phyloP scores from a whole-genome alignment of 768 basidiomycete species.

The Phylloporus sp. region DNA sequence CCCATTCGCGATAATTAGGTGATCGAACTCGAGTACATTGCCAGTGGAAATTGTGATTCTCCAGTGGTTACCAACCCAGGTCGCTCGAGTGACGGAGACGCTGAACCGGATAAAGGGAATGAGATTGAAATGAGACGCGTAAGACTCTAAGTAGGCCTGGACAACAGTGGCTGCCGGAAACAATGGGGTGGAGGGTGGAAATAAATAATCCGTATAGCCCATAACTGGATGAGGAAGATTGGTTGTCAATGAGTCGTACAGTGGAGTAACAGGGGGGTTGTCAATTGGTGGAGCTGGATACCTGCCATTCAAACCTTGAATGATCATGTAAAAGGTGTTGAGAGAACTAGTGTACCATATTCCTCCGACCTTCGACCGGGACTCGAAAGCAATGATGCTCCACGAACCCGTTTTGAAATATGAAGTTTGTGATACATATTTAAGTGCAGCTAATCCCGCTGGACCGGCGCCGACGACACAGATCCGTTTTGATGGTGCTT shows the following conservation, averaged over 20 bases:
- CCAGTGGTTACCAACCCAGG: slow-evolving; percentile 46
- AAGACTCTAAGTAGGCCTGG: slow-evolving; percentile 65
- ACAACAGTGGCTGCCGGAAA: slow-evolving; percentile 64
- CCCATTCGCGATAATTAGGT: slow-evolving; percentile 73
- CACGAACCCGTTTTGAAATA: slow-evolving; percentile 59
- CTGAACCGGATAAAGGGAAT: slow-evolving; percentile 57
- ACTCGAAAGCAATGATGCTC: slow-evolving; percentile 62
- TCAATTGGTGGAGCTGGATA: slow-evolving; percentile 48
- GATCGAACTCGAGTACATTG: slow-evolving; percentile 46
- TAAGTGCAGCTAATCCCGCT: slow-evolving; percentile 68
- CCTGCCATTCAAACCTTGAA: slow-evolving; percentile 37
- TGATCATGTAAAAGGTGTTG: not conserved
- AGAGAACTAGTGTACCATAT: slow-evolving; percentile 53
- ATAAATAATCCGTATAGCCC: slow-evolving; percentile 59
- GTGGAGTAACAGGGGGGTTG: slow-evolving; percentile 58
- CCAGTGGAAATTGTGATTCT: slow-evolving; percentile 40
- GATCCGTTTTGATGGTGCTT: slow-evolving; percentile 39
- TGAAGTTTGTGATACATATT: slow-evolving; percentile 55
- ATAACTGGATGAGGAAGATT: slow-evolving; percentile 79
- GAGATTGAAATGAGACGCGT: slow-evolving; percentile 60
- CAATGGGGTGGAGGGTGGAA: slow-evolving; percentile 68
- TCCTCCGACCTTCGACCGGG: slow-evolving; percentile 64
- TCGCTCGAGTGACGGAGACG: slow-evolving; percentile 48
- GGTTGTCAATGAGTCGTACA: slow-evolving; percentile 80
- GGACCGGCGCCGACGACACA: slow-evolving; percentile 76